Evolutionary conservation across 176 grass and related monocot genomes (phyloP).

Genomic region (Hsuehochloa calcarea): DNA sequence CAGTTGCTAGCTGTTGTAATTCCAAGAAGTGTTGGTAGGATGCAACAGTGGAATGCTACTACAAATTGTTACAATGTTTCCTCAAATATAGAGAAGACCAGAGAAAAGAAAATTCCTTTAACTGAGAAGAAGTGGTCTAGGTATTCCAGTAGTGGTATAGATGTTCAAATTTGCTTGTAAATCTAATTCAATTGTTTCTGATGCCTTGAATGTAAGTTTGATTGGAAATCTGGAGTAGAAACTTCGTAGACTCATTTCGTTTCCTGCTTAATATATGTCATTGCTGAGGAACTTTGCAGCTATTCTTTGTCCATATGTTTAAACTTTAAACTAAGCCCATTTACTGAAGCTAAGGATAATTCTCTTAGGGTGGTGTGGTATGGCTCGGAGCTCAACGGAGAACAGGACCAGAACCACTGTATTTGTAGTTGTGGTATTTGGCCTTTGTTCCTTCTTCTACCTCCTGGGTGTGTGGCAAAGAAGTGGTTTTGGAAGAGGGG

Average conservation of each 20-base stretch:
- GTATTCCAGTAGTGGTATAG: not conserved
- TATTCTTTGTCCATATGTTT: not conserved
- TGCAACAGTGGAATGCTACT: not conserved
- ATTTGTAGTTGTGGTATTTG: slow-evolving; percentile 49
- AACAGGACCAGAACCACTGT: slow-evolving; percentile 58
- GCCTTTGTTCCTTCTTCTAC: slow-evolving; percentile 74
- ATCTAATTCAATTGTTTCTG: not conserved
- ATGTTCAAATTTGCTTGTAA: not conserved
- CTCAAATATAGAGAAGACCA: not conserved
- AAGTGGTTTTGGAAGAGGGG: slow-evolving; percentile 70
- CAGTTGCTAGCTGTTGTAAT: not conserved
- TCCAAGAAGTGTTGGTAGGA: not conserved
- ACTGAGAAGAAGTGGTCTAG: not conserved
- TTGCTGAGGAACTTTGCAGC: not conserved
- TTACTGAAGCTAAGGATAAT: slow-evolving; percentile 25
- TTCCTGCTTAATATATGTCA: not conserved
- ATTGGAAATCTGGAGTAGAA: not conserved
- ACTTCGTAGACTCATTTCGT: not conserved
- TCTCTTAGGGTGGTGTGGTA: slow-evolving; percentile 33
- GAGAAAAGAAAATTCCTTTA: not conserved
- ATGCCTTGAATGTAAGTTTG: not conserved
- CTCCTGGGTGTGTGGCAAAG: slow-evolving; percentile 69
- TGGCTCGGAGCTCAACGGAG: slow-evolving; percentile 58
- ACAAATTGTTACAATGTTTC: not conserved
- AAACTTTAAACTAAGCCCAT: not conserved